Base-by-base conservation (phyloP, 2,329 filamentous ascomycete genomes). In the Didymellaceae sp. region DNA sequence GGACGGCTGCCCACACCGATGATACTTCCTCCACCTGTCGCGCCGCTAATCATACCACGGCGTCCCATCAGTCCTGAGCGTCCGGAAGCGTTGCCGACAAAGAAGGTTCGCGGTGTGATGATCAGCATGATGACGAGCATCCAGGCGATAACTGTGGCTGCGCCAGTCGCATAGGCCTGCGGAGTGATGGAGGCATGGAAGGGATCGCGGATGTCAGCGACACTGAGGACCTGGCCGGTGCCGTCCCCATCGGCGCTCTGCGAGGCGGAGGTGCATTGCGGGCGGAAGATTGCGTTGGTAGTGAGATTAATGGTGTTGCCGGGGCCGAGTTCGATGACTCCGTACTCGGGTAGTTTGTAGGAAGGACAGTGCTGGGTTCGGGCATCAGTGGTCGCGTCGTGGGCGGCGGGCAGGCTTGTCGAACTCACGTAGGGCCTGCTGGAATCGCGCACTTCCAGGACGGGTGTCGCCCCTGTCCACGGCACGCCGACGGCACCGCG, bases 171-270 rank as follows among this genome's bases (percentile, higher is more conserved):
- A 69, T 97, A 99, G 65, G 90, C 88, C 74, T 96, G 91, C 11
- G 94, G 93, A 34, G 94, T 93, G 16, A 90, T 91, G 28, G 92
- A 96, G 45, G 92, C 88, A 74, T 96, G 96, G 74, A 99, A 99
- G 7, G 91, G 91, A 65, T 96, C 90, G 57, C 84, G 82, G 45
- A 90, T 84, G 72, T 91, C 85, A 53, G 86, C 83, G 56, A 86
- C 74, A 53, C 79, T 78, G 32, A 78, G 76, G 45, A 71, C 46
- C 49, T 67, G 64, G 26, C 74, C 63, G 6, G 62, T 55, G 42
- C 67, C 63, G 58, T 77, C 65, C 57, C 78, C 73, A 35, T 72
- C 70, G 49, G 75, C 72, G 45, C 54, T 54, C 44, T 59, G 52
- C 17, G 51, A 50, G 42, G 73, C 70, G 14, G 76, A 74, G 21